A percentile compares a stretch with the other conserved stretches of the same genome.
phyloP scores from a whole-genome alignment of 1,139 yeast species.

The Candida labiduridarum region DNA sequence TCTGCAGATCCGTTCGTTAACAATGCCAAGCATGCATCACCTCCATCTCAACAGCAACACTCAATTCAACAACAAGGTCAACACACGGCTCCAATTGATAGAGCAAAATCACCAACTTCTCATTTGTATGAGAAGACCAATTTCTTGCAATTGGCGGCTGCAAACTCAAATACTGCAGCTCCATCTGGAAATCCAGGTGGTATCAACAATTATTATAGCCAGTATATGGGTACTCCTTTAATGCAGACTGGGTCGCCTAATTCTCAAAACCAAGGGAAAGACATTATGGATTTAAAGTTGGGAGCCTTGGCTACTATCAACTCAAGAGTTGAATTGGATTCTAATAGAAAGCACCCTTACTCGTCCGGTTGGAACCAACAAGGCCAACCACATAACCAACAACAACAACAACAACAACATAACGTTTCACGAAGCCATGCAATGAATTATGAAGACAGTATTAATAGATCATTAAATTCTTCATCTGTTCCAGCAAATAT shows the following conservation, averaged over 20 bases:
- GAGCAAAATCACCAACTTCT: constrained; percentile 47
- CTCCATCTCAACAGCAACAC: constrained; percentile 14
- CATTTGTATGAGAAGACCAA: constrained; percentile 49
- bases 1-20: constrained; percentile 42
- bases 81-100: constrained; percentile 28
- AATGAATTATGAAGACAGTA: constrained; percentile 35
- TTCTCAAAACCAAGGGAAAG: constrained; percentile 10
- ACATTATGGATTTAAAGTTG: constrained; percentile 48
- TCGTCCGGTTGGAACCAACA: constrained; percentile 11
- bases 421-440: constrained; percentile 8
- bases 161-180: constrained; percentile 20
- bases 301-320: constrained; percentile 68
- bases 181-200: constrained; percentile 15
- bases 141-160: constrained; percentile 49
- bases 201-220: constrained; percentile 15
- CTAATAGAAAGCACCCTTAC: constrained; percentile 43
- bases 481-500: constrained; percentile 35
- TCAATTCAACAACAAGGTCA: constrained; percentile 15
- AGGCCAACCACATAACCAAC: constrained; percentile 12
- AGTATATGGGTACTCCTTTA: constrained; percentile 4
- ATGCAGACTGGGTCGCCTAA: neutral
- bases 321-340: constrained; percentile 61
- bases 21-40: constrained; percentile 14
- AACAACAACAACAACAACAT: constrained; percentile 17
- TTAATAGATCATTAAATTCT: constrained; percentile 40